Percentiles rank a stretch among this genome's conserved stretches.
These are phyloP conservation scores for Trametes sp. DNA, from an alignment of 1,284 basidiomycete species.

Conservation along the genomic window DNA sequence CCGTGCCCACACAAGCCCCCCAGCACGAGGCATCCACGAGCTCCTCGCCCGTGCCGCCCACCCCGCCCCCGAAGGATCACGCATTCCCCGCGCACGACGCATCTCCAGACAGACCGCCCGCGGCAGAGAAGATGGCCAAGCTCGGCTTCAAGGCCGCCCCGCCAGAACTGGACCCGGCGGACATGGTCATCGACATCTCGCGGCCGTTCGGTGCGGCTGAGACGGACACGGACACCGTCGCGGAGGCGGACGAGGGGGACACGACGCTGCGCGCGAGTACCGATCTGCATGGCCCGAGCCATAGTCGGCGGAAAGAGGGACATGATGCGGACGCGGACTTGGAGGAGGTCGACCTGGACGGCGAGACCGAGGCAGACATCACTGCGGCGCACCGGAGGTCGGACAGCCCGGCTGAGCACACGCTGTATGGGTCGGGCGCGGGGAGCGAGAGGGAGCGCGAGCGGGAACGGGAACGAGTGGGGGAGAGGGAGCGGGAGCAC, in stretches of 20 bases:
- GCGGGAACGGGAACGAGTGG: constrained; percentile 5
- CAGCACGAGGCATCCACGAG: constrained; percentile 19
- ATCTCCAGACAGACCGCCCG: not conserved
- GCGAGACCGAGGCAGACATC: constrained; percentile 25
- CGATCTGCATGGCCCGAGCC: constrained; percentile 14
- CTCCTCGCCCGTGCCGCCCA: constrained; percentile 24
- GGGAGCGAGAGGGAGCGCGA: constrained; percentile 10
- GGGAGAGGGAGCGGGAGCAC: constrained; percentile 15
- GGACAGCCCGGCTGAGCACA: constrained; percentile 21
- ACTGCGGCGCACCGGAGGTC: constrained; percentile 20
- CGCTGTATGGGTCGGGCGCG: constrained; percentile 26
- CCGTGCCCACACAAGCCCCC: constrained; percentile 17
- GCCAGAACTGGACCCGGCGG: constrained; percentile 21
- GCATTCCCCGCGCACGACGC: not conserved
- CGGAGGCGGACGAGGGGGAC: constrained; percentile 7
- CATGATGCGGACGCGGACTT: constrained; percentile 22
- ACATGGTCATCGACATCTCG: constrained; percentile 29
- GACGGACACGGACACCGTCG: constrained; percentile 4
- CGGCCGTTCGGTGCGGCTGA: constrained; percentile 20
- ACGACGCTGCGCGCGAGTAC: constrained; percentile 1
- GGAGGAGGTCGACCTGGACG: constrained; percentile 8
- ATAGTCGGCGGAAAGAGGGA: not conserved
- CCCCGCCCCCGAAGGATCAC: constrained; percentile 20
- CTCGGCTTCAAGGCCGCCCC: constrained; percentile 15
- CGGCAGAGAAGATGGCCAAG: constrained; percentile 16